phyloP scores from a whole-genome alignment of 2,329 filamentous ascomycete species.

The Phaeosphaeria sp. region DNA sequence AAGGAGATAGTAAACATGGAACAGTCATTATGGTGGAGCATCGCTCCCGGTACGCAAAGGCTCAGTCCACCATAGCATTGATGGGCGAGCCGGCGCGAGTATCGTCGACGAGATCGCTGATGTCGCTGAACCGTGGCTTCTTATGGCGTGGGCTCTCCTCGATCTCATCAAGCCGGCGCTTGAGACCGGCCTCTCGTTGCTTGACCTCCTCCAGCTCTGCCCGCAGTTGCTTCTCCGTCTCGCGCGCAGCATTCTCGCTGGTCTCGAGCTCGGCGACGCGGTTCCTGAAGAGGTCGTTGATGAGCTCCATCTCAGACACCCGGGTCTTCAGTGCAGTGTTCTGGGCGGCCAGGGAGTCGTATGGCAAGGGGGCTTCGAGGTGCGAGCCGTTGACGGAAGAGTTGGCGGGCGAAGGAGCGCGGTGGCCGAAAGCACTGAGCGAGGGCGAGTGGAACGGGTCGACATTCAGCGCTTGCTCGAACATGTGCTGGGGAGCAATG shows the following conservation, averaged over 20 bases:
- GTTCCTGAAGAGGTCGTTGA: constrained; percentile 76
- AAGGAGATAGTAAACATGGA: constrained; percentile 20
- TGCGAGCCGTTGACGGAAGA: constrained; percentile 67
- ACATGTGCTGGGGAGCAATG: constrained; percentile 77
- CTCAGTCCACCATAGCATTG: constrained; percentile 36
- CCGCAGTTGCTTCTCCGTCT: constrained; percentile 63
- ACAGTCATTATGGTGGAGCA: constrained; percentile 22
- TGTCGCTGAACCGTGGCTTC: constrained; percentile 54
- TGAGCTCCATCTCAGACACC: constrained; percentile 93
- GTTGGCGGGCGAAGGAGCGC: constrained; percentile 63
- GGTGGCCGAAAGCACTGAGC: constrained; percentile 51
- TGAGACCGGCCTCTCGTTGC: constrained; percentile 79
- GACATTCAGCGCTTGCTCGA: constrained; percentile 75
- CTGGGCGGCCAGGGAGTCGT: constrained; percentile 78
- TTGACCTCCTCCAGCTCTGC: constrained; percentile 75
- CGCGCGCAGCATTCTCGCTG: constrained; percentile 71
- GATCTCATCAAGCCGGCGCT: constrained; percentile 77
- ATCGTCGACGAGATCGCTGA: constrained; percentile 62
- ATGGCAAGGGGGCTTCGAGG: constrained; percentile 75
- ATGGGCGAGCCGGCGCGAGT: constrained; percentile 46
- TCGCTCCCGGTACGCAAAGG: constrained; percentile 5
- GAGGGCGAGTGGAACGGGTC: constrained; percentile 66
- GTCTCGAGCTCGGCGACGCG: constrained; percentile 76
- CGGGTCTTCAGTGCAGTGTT: constrained; percentile 93
- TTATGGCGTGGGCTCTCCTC: constrained; percentile 60